phyloP scores from a whole-genome alignment of 768 basidiomycete species.

The Tylopilus felleus region DNA sequence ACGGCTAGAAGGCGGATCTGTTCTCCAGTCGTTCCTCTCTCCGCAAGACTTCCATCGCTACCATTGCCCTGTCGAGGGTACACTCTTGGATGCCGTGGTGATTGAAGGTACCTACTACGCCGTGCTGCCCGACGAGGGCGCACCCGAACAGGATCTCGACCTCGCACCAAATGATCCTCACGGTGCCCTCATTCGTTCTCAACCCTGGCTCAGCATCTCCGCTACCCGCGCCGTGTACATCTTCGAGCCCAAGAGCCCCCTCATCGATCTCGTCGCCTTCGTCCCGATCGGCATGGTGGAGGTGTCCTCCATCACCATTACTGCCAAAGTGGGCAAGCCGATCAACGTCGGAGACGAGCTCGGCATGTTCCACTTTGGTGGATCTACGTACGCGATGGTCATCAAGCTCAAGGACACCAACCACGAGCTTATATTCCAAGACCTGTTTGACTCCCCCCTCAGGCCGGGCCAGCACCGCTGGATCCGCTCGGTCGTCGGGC shows the following conservation, averaged over 20 bases:
- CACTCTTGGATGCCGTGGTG: constrained; percentile 23
- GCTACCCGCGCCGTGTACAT: constrained; percentile 52
- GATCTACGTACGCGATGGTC: constrained; percentile 35
- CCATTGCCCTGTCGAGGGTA: constrained; percentile 39
- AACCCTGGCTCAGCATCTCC: constrained; percentile 41
- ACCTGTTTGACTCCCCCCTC: not conserved
- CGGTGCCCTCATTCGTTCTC: constrained; percentile 26
- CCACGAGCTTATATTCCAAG: constrained; percentile 15
- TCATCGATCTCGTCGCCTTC: constrained; percentile 53
- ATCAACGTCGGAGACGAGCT: constrained; percentile 11
- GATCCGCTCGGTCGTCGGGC: constrained; percentile 9
- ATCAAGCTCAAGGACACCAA: too few relatives aligned
- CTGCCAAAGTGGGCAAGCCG: too few relatives aligned
- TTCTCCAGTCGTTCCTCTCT: constrained; percentile 9
- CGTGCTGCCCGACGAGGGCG: constrained; percentile 8
- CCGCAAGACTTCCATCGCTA: too few relatives aligned
- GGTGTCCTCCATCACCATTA: constrained; percentile 36
- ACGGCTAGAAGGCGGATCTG: constrained; percentile 44
- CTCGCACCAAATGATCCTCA: constrained; percentile 7
- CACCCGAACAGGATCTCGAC: not conserved
- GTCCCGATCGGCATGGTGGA: constrained; percentile 60
- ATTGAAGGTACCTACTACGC: constrained; percentile 22
- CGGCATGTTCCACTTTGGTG: constrained; percentile 63
- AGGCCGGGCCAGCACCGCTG: not conserved
- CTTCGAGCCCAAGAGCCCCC: constrained; percentile 47